Evolutionary conservation across 2,329 filamentous ascomycete species (phyloP), one percentile per base, ranked within the genome.

Genomic region (Phyllosticta citriasiana): DNA sequence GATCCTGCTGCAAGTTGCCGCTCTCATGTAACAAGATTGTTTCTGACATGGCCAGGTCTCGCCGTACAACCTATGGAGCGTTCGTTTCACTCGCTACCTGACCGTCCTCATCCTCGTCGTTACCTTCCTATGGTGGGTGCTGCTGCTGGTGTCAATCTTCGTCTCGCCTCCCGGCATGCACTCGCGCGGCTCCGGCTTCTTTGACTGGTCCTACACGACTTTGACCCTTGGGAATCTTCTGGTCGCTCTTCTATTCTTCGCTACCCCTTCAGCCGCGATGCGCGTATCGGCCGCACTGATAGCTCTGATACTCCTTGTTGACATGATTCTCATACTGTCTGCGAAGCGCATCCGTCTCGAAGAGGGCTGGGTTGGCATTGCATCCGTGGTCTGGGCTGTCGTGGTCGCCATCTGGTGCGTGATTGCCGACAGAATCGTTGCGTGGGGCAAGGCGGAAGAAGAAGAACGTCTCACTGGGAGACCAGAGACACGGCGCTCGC

Each of bases 61-160:
- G 2, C 94, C 94, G 0, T 97, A 97, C 77, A 99, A 99, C 68
- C 83, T 97, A 47, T 96, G 91, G 88, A 90, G 85, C 63, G 88
- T 99, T 57, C 87, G 94, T 19, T 83, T 88, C 55, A 79, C 94
- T 60, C 85, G 91, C 71, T 89, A 86, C 70, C 73, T 94, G 63
- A 93, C 91, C 4, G 79, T 96, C 60, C 68, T 90, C 47, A 89
- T 97, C 70, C 79, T 93, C 22, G 73, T 85, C 57, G 71, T 92
- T 67, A 89, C 86, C 61, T 91, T 95, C 69, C 69, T 91, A n/a
- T 97, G 93, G 93, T 97, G 94, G 93, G 82, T 90, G 9, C 74
- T 97, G 59, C 79, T 96, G 35, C 81, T 99, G n/a, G 85, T 97
- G 16, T 91, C 90, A 60, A 85, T 88, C 66, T 99, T 99, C 76